Conservation (phyloP, 2,329 filamentous ascomycete species). For the Pleomassaria siparia region DNA sequence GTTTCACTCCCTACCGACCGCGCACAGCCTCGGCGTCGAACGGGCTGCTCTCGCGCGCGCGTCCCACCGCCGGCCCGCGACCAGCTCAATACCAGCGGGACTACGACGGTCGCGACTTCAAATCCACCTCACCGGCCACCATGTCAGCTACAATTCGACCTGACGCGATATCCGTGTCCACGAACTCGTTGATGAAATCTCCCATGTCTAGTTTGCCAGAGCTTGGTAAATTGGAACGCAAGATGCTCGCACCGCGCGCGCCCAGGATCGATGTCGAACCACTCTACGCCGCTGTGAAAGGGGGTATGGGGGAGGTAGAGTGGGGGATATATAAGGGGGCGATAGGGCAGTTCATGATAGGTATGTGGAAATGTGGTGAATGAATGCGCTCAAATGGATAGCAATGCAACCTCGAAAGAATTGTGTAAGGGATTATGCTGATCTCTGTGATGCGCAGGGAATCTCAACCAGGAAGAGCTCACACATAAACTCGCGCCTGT, state of each 20-base stretch:
- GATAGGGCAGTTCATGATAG: slow-evolving; percentile 59
- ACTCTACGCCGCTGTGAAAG: slow-evolving; percentile 63
- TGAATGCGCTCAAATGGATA: not conserved
- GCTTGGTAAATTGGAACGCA: slow-evolving; percentile 49
- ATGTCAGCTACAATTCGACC: slow-evolving; percentile 44
- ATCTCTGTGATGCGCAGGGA: slow-evolving; percentile 40
- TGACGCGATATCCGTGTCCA: slow-evolving; percentile 39
- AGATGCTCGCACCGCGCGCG: slow-evolving; percentile 52
- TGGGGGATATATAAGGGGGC: slow-evolving; percentile 64
- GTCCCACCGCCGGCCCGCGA: not conserved
- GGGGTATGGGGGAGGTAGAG: slow-evolving; percentile 56
- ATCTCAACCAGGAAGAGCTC: slow-evolving; percentile 64
- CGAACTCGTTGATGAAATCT: slow-evolving; percentile 36
- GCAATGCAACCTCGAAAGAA: no score
- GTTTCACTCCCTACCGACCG: not conserved
- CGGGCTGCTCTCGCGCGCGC: slow-evolving; percentile 1
- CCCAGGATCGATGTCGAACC: slow-evolving; percentile 65
- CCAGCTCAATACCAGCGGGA: not conserved
- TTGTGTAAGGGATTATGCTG: no score
- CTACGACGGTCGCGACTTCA: slow-evolving; percentile 14
- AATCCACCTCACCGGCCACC: slow-evolving; percentile 15
- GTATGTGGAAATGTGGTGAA: slow-evolving; percentile 36
- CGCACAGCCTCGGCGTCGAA: slow-evolving; percentile 4
- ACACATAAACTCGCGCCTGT: slow-evolving; percentile 58
- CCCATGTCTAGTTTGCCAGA: slow-evolving; percentile 31